Evolutionary conservation across 2,329 filamentous ascomycete genomes (phyloP).

Genomic region (Monilinia aucupariae): DNA sequence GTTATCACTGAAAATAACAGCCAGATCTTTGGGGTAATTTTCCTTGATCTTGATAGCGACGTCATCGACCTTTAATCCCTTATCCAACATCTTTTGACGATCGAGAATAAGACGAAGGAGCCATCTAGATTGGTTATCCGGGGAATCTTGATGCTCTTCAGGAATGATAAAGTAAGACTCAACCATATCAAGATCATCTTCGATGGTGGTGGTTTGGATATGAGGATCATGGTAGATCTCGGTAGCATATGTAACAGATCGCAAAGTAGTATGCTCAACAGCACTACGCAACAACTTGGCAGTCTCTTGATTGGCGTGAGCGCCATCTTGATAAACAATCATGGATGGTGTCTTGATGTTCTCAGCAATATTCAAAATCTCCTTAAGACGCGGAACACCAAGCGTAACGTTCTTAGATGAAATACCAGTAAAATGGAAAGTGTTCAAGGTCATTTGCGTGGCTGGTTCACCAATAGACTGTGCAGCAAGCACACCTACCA

Average conservation of each 20-base stretch:
- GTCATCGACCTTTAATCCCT: constrained; percentile 84
- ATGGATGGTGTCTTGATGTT: constrained; percentile 99
- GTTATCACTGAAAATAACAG: constrained; percentile 95
- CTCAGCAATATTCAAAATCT: constrained; percentile 95
- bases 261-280: constrained; percentile 91
- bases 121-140: constrained; percentile 85
- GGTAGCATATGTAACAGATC: constrained; percentile 83
- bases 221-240: constrained; percentile 98
- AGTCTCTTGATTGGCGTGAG: constrained; percentile 64
- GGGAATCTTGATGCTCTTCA: constrained; percentile 59
- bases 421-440: constrained; percentile 99
- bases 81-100: constrained; percentile 91
- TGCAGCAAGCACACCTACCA: constrained; percentile 95
- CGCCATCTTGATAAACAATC: constrained; percentile 75
- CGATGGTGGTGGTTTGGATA: constrained; percentile 76
- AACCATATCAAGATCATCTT: constrained; percentile 86
- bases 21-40: constrained; percentile 77
- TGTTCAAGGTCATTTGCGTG: constrained; percentile 99
- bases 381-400: constrained; percentile 97
- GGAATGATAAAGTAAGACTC: constrained; percentile 95
- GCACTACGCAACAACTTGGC: constrained; percentile 81
- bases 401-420: constrained; percentile 99
- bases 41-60: constrained; percentile 87
- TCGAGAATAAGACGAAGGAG: constrained; percentile 88
- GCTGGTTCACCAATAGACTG: constrained; percentile 98